Evolutionary conservation across 2,329 filamentous ascomycete species (phyloP).

Genomic region (Acephala macrosclerotiorum): DNA sequence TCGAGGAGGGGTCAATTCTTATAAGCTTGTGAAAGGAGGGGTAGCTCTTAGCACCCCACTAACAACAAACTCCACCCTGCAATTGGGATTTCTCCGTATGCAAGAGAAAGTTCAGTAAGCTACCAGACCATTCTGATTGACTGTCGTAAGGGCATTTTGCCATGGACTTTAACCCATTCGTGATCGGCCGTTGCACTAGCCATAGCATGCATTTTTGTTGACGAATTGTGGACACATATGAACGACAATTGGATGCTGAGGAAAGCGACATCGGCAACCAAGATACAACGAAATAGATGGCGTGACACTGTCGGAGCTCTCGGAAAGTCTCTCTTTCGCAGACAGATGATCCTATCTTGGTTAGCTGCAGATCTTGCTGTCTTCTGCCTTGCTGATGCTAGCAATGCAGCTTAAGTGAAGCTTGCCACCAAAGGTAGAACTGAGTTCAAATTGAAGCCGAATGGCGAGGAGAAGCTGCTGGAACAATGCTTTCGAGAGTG

Average conservation of each 20-base stretch:
- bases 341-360: background rate
- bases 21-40: conserved; percentile 32
- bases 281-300: conserved; percentile 15
- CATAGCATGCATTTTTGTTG: conserved; percentile 4
- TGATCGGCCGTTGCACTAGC: conserved; percentile 13
- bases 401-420: too few species aligned
- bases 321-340: conserved; percentile 10
- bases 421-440: too few species aligned
- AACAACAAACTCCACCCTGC: conserved; percentile 18
- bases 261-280: conserved; percentile 24
- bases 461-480: too few species aligned
- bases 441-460: too few species aligned
- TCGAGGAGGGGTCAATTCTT: conserved; percentile 12
- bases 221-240: conserved; percentile 6
- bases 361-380: conserved; percentile 1
- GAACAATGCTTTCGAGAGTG: too few species aligned
- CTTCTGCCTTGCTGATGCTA: background rate
- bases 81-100: conserved; percentile 9
- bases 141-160: conserved; percentile 6
- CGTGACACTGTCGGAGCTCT: conserved; percentile 8
- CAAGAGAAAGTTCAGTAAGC: conserved; percentile 14
- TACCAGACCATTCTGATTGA: conserved; percentile 27
- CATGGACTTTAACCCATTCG: background rate
- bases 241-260: conserved; percentile 21
- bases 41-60: conserved; percentile 32